These are phyloP conservation scores for Tuctoria greenei DNA, from an alignment of 176 grass and related monocot species.

Conservation along the genomic window DNA sequence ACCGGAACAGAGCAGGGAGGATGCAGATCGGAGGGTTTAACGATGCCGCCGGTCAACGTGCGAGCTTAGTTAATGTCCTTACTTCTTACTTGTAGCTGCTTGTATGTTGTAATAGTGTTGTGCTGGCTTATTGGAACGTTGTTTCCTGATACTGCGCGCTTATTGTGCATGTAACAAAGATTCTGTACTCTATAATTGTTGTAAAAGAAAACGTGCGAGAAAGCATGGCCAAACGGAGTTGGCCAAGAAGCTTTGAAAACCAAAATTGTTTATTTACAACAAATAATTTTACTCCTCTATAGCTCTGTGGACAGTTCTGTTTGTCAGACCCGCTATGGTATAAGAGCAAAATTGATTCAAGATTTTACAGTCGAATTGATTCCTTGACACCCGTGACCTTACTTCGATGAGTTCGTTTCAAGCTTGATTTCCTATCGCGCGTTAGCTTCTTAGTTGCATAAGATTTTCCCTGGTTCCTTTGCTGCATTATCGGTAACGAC, in stretches of 20 bases:
- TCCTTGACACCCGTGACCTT: constrained; percentile 42
- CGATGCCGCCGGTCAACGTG: neutral
- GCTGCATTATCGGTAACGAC: too few relatives aligned
- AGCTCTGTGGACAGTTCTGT: constrained; percentile 49
- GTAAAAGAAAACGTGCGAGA: neutral
- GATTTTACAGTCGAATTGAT: constrained; percentile 47
- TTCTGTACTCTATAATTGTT: too few relatives aligned
- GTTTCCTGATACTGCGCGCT: too few relatives aligned
- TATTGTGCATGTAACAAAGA: too few relatives aligned
- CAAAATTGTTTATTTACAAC: constrained; percentile 51
- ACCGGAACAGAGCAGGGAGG: too few relatives aligned
- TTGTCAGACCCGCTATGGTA: constrained; percentile 23
- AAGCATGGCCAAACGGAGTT: neutral
- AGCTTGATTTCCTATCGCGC: constrained; percentile 63
- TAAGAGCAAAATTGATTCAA: constrained; percentile 34
- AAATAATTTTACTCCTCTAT: constrained; percentile 54
- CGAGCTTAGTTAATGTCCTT: too few relatives aligned
- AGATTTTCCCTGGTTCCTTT: too few relatives aligned
- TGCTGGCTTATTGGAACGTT: too few relatives aligned
- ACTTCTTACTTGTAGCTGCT: too few relatives aligned
- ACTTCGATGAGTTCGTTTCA: constrained; percentile 49
- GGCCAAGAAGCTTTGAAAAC: neutral
- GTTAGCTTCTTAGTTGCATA: too few relatives aligned
- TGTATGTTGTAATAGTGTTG: too few relatives aligned
- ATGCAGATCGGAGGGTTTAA: neutral